Evolutionary conservation across 768 basidiomycete species (phyloP).

Genomic region (Cantharellus anzutake): DNA sequence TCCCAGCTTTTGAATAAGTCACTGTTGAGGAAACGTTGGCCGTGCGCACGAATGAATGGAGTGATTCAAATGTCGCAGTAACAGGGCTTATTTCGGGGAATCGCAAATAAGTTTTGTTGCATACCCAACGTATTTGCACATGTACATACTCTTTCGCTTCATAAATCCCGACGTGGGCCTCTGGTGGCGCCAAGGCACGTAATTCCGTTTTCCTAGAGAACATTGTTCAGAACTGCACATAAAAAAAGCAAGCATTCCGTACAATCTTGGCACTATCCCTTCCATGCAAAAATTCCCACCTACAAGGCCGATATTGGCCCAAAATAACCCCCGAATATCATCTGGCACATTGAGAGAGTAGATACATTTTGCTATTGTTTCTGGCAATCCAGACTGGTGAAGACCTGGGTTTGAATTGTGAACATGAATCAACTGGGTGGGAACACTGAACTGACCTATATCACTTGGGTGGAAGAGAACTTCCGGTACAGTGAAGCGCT

Average conservation of each 20-base stretch:
- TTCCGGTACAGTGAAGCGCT: constrained; percentile 86
- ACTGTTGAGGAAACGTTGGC: constrained; percentile 28
- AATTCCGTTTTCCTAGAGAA: constrained; percentile 46
- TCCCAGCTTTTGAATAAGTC: no score
- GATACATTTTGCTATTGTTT: constrained; percentile 60
- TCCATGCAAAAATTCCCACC: constrained; percentile 67
- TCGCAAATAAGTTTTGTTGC: neutral
- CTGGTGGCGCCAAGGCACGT: constrained; percentile 61
- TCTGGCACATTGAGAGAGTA: constrained; percentile 36
- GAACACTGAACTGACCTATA: constrained; percentile 37
- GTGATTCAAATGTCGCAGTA: constrained; percentile 44
- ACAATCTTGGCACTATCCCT: constrained; percentile 64
- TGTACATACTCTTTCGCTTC: constrained; percentile 42
- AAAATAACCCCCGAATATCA: constrained; percentile 84
- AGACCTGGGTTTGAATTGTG: constrained; percentile 30
- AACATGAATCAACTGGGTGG: neutral
- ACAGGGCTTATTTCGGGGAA: constrained; percentile 30
- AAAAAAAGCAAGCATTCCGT: constrained; percentile 16
- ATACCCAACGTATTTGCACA: neutral
- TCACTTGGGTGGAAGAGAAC: constrained; percentile 78
- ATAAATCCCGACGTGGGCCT: constrained; percentile 56
- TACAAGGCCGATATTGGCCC: constrained; percentile 80
- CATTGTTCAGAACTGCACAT: constrained; percentile 4
- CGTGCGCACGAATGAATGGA: constrained; percentile 34
- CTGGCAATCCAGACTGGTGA: constrained; percentile 61